These are phyloP conservation scores for Juglanconis juglandina DNA, from an alignment of 2,329 filamentous ascomycete species.

Conservation along the genomic window DNA sequence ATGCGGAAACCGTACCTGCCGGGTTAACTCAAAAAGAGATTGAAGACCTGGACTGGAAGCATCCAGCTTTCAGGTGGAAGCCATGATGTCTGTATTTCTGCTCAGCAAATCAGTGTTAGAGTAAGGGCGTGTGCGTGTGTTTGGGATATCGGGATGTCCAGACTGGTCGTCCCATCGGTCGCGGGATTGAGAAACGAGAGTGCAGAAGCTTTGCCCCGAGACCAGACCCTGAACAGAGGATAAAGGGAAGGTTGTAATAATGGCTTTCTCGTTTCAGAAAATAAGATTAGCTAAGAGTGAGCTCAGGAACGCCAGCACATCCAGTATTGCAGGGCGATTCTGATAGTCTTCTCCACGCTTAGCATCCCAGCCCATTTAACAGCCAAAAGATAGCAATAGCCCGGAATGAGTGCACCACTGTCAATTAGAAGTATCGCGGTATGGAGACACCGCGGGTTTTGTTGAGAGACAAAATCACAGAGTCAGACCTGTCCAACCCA, in stretches of 20 bases:
- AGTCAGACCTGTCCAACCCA: no score
- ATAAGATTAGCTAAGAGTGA: not conserved
- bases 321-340: slow-evolving; percentile 18
- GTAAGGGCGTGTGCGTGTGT: no score
- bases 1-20: slow-evolving; percentile 54
- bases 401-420: slow-evolving; percentile 47
- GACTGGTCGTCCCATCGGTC: no score
- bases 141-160: no score
- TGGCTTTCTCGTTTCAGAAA: no score
- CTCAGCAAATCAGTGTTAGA: not conserved
- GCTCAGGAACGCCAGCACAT: not conserved
- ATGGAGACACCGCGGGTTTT: slow-evolving; percentile 24
- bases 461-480: no score
- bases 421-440: slow-evolving; percentile 42
- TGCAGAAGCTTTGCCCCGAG: no score
- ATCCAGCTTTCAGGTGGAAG: slow-evolving; percentile 64
- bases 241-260: no score
- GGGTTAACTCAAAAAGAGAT: slow-evolving; percentile 53
- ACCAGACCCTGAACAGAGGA: no score
- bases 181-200: no score
- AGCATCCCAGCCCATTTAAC: slow-evolving; percentile 43
- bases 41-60: slow-evolving; percentile 63
- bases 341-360: slow-evolving; percentile 41
- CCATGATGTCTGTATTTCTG: not conserved
- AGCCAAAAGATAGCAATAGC: slow-evolving; percentile 53